Conservation (phyloP, 2,329 filamentous ascomycete species). For the Davidsoniella virescens region DNA sequence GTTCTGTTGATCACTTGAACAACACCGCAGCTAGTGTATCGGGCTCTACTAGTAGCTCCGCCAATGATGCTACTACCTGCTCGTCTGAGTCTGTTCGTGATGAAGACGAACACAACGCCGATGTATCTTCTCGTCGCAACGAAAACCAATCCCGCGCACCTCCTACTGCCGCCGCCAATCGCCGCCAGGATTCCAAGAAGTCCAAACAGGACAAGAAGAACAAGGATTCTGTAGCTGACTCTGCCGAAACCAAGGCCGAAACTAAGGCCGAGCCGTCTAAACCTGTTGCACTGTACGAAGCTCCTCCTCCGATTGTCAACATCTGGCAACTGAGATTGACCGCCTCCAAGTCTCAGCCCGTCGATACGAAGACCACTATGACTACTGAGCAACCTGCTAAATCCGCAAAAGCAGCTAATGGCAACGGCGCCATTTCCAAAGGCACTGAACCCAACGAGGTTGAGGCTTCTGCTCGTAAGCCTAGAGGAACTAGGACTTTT, state of each 20-base stretch:
- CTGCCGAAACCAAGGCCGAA: slow-evolving; percentile 32
- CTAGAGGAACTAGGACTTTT: slow-evolving; percentile 27
- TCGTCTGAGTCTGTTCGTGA: slow-evolving; percentile 25
- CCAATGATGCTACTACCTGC: slow-evolving; percentile 16
- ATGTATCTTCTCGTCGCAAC: slow-evolving; percentile 25
- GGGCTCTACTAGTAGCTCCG: slow-evolving; percentile 13
- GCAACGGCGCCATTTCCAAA: slow-evolving; percentile 13
- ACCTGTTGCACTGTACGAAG: slow-evolving; percentile 52
- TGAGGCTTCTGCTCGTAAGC: slow-evolving; percentile 17
- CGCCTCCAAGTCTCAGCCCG: slow-evolving; percentile 48
- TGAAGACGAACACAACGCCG: slow-evolving; percentile 24
- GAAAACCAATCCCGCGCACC: slow-evolving; percentile 17
- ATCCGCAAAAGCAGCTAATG: slow-evolving; percentile 18
- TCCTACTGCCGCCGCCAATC: slow-evolving; percentile 5
- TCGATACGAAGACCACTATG: slow-evolving; percentile 20
- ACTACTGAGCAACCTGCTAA: slow-evolving; percentile 25
- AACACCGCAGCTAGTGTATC: slow-evolving; percentile 13
- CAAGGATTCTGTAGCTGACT: slow-evolving; percentile 20
- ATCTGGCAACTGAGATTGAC: slow-evolving; percentile 71
- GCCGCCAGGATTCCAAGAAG: slow-evolving; percentile 21
- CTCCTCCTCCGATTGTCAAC: slow-evolving; percentile 70
- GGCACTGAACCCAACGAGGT: slow-evolving; percentile 22
- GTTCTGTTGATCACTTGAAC: slow-evolving; percentile 2
- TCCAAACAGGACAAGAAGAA: slow-evolving; percentile 47
- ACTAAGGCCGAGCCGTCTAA: slow-evolving; percentile 42